Conservation (phyloP, 1,284 basidiomycete species). For the Pseudozyma thailandica region DNA sequence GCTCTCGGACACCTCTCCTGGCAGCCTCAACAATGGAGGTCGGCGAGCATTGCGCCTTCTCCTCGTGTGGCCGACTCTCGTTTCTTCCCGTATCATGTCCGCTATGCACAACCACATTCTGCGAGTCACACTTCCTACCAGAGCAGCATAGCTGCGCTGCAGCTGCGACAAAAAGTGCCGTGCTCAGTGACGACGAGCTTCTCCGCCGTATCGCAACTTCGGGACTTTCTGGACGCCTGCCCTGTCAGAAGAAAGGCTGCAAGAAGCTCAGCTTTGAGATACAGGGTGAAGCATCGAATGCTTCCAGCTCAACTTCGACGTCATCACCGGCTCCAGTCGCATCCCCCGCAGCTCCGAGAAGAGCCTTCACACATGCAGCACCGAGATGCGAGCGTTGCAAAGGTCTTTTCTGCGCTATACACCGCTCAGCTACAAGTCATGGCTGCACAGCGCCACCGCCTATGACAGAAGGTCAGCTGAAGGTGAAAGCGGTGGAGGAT, state of each 20-base stretch:
- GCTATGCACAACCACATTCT: constrained; percentile 46
- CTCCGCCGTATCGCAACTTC: constrained; percentile 17
- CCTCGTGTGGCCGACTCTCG: constrained; percentile 48
- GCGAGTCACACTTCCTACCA: constrained; percentile 56
- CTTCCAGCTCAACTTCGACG: neutral
- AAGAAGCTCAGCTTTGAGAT: constrained; percentile 55
- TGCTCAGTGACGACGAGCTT: constrained; percentile 45
- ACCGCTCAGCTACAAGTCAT: constrained; percentile 48
- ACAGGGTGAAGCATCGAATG: neutral
- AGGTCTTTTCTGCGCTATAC: constrained; percentile 53
- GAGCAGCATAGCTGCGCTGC: constrained; percentile 49
- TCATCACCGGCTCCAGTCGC: neutral
- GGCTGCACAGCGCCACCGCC: constrained; percentile 52
- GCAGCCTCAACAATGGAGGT: constrained; percentile 39
- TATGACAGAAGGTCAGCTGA: constrained; percentile 54
- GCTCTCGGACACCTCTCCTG: neutral
- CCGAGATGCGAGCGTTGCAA: constrained; percentile 56
- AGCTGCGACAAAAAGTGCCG: constrained; percentile 25
- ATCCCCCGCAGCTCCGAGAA: constrained; percentile 2
- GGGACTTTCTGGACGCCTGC: constrained; percentile 37
- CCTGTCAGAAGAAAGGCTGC: constrained; percentile 57
- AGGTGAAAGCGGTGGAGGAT: constrained; percentile 52
- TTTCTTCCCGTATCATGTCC: constrained; percentile 58
- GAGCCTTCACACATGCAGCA: constrained; percentile 45
- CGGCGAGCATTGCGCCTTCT: constrained; percentile 50